Conservation (phyloP, 805 yeast genomes). For the Metschnikowia santaceciliae region DNA sequence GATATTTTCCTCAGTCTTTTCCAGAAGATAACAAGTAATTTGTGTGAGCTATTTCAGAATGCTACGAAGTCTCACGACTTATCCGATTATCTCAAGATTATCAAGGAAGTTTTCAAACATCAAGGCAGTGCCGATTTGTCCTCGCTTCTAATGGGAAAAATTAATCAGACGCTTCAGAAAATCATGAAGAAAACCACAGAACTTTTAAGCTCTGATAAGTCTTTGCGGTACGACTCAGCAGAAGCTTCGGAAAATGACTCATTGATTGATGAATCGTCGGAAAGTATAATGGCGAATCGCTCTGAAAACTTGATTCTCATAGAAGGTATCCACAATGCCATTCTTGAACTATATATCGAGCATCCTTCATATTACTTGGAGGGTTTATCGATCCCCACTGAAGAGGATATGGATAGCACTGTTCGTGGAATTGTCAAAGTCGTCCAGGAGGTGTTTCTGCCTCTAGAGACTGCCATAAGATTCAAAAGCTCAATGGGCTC, state of each 20-base stretch:
- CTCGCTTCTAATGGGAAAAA: conserved; percentile 20
- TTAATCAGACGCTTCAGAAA: conserved; percentile 21
- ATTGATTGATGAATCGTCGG: neutral
- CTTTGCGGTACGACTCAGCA: neutral
- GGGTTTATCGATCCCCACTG: neutral
- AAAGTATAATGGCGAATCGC: neutral
- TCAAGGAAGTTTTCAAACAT: conserved; percentile 29
- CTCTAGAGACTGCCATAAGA: conserved; percentile 25
- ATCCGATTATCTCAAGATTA: conserved; percentile 25
- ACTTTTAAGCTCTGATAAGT: neutral
- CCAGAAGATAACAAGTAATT: conserved; percentile 10
- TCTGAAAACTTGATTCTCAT: neutral
- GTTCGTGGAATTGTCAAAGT: conserved; percentile 14
- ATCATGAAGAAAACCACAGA: conserved; percentile 9
- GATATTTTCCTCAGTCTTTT: conserved; percentile 22
- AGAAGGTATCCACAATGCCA: neutral
- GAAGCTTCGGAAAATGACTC: neutral
- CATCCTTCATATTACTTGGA: conserved; percentile 1
- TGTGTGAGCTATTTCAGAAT: neutral
- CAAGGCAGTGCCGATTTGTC: conserved; percentile 21
- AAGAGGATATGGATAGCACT: neutral
- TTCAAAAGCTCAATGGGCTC: conserved; percentile 7
- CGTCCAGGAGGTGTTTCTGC: conserved; percentile 24
- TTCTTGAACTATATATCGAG: conserved; percentile 1
- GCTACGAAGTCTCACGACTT: conserved; percentile 5